Evolutionary conservation across 768 basidiomycete genomes (phyloP), one percentile per base, ranked within the genome.

Genomic region (Hortiboletus campestris): DNA sequence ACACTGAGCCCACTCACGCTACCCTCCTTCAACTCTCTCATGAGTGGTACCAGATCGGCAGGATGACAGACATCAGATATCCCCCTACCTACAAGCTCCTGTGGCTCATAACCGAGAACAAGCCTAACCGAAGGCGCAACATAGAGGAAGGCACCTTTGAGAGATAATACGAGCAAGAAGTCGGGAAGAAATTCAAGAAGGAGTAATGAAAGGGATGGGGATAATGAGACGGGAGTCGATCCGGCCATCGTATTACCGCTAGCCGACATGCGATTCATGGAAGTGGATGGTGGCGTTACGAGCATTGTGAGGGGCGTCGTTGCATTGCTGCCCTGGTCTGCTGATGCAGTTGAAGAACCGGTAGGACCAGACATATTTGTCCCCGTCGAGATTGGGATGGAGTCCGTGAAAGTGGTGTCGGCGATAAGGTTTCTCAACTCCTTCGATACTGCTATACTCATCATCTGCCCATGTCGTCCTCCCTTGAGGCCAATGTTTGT

Each of bases 141-240:
- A 69, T 97, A 99, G 46, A 96, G 84, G 72, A 98, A 94, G 16
- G 82, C 78, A 29, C 96, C 96, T 67, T 98, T 95, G 62, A 97
- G 84, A 3, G 91, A 94, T 39, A 99, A 79, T 51, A 98, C 94
- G 66, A 90, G 88, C 22, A 97, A 76, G 67, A 96, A 91, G 69
- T 98, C 96, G 3, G 86, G 84, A 6, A 77, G 72, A 29, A 76
- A 73, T 63, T 83, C 81, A 51, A 91, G 81, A 42, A 91, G 74
- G 17, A 89, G 67, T 40, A 69, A 69, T 1, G 68, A 68, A 16
- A 69, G 64, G 2, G 62, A 58, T 14, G 68, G 68, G 11, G 68
- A 66, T 46, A 84, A 67, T 40, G 81, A 80, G n/a, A 88, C 68
- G 2, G 76, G 71, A 73, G 14, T 79, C 71, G 64, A 67, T 58